Base-by-base conservation (phyloP, 2,329 filamentous ascomycete genomes). In the Hymenoscyphus fructigenus region DNA sequence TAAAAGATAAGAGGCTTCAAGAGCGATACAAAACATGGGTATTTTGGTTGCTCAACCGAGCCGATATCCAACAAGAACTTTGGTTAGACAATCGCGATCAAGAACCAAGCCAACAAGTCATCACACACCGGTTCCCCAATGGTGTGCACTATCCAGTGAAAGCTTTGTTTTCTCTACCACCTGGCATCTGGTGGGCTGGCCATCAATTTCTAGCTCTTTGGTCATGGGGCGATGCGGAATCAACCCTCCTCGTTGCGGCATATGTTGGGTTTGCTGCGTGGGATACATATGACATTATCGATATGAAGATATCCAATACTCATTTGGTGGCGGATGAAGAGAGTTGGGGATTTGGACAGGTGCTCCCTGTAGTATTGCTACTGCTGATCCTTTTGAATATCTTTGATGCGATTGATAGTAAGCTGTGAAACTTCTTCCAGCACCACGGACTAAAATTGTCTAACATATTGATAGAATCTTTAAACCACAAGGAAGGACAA, bases 141-240 rank as follows among this genome's bases (percentile, higher is more conserved):
- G 47, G 20, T 23, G 23, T 53, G 10, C 20, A 53, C 9, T 53
- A 53, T 20, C 20, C n/a, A 7, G 12, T 53, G 20, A 12, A 53
- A 53, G 47, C 47, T 26, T 23, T 26, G 2, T 26, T 53, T 23
- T 14, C 26, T 26, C 20, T 23, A 26, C 47, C 20, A 23, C 47
- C 26, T 53, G 2, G 6, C 1, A 26, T 53, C 1, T 53, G 47
- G 47, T 53, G 47, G 47, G 47, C 20, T 26, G 12, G 10, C 9
- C 47, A 53, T 26, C 47, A 53, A 53, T 53, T 53, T 23, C 20
- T 53, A 26, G 47, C 47, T 14, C 47, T 53, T 53, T 53, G 47
- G 47, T 23, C 20, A 15, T 53, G 47, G 47, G 47, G 47, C 7
- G 47, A 53, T 23, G 10, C 47, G 3, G 47, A 53, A 23, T 53